Evolutionary conservation across 225 moss, liverwort and hornwort species (phyloP), one percentile per base, ranked within the genome.

Genomic region (Bryoerythrophyllum caledonicum): DNA sequence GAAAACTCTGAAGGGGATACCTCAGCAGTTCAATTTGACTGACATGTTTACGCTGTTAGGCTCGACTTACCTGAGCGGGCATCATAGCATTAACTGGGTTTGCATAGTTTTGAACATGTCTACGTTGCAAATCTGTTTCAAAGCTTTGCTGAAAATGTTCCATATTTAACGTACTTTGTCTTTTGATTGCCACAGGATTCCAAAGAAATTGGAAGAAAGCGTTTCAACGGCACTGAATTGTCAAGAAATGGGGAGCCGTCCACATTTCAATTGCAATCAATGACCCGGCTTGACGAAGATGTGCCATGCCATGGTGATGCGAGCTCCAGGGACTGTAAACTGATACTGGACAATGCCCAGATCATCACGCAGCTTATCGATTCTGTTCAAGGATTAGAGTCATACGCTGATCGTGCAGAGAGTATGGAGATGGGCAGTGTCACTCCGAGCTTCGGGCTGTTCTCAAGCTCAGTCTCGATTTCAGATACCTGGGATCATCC

Each of bases 301-400:
- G 78, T 28, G 8, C 44, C 58, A 49, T 68, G 58, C 8, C 69
- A 74, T 43, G 46, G 64, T 56, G 84, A 84, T 41, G 48, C 44
- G 69, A 66, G 41, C 40, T 74, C 80, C 1, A 80, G 74, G 66
- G 85, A 85, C 10, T 88, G 82, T 68, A 88, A 54, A 54, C 82
- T 78, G 37, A 75, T 85, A 59, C 34, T 85, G 68, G 82, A 85
- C 67, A 75, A 82, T 46, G 68, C 75, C 68, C 80, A 88, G 69
- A 85, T 87, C 75, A 82, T 80, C 30, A 82, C 82, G 55, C 85
- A 84, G 80, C 69, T 87, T 10, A 78, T 87, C 27, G 84, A 87
- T 74, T 82, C 80, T 58, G 82, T 87, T 64, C 87, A 85, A 25
- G 87, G 78, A 54, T 63, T 87, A 64, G 82, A 82, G 17, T 64